A percentile compares a stretch with the other conserved stretches of the same genome.
Conservation (phyloP, 2,329 filamentous ascomycete species). For the Colletotrichum kahawae region DNA sequence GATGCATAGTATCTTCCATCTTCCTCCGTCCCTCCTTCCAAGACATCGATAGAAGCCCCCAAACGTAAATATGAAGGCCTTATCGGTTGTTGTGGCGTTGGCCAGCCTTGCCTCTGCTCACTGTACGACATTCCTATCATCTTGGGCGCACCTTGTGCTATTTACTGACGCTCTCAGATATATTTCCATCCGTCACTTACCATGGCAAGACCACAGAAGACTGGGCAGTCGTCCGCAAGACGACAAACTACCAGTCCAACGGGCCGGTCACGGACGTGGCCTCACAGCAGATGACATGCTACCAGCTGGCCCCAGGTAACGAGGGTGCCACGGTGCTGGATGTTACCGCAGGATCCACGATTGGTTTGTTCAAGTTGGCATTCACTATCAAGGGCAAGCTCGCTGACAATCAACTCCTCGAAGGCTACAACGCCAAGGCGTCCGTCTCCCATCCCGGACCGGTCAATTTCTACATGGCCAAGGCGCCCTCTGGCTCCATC, state of each 20-base stretch:
- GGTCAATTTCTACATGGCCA: conserved; percentile 44
- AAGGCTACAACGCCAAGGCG: conserved; percentile 38
- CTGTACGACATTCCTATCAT: conserved; percentile 33
- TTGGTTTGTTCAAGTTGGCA: conserved; percentile 8
- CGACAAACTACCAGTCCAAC: conserved; percentile 55
- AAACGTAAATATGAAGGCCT: conserved; percentile 22
- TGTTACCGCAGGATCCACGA: conserved; percentile 26
- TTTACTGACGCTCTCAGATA: conserved; percentile 33
- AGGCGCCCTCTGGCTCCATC: conserved; percentile 36
- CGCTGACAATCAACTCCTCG: not conserved
- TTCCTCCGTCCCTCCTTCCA: not conserved
- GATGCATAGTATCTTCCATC: not conserved
- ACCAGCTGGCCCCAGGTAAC: conserved; percentile 46
- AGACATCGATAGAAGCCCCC: not conserved
- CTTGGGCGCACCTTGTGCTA: not conserved
- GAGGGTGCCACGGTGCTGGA: conserved; percentile 47
- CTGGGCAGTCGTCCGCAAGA: conserved; percentile 53
- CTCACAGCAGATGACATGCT: conserved; percentile 55
- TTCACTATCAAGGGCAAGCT: not conserved
- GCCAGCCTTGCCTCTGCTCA: conserved; percentile 38
- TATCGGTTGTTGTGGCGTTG: conserved; percentile 26
- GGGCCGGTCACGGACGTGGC: conserved; percentile 53
- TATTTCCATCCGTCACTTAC: conserved; percentile 44
- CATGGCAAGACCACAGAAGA: conserved; percentile 36
- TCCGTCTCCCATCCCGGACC: conserved; percentile 47